phyloP scores from a whole-genome alignment of 176 grass and related monocot genomes.

The Oryza glaberrima region DNA sequence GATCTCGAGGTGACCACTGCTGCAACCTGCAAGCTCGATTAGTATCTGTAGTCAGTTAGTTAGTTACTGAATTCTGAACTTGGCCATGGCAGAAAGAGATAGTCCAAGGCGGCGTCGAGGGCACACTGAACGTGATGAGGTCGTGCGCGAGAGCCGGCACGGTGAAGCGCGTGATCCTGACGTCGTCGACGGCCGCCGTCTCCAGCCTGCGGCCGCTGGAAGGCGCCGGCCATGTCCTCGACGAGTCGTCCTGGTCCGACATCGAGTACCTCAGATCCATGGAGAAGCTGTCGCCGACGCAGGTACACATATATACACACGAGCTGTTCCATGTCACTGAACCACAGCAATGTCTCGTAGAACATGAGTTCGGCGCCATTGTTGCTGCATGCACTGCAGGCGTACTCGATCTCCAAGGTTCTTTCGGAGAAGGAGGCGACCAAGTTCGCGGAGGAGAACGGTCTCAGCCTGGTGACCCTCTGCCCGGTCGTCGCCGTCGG shows the following conservation, averaged over 20 bases:
- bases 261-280: constrained; percentile 39
- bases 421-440: constrained; percentile 42
- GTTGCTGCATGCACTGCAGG: constrained; percentile 15
- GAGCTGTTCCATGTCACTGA: too few species aligned
- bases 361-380: too few species aligned
- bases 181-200: constrained; percentile 56
- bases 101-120: constrained; percentile 43
- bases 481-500: constrained; percentile 40
- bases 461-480: constrained; percentile 42
- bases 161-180: constrained; percentile 62
- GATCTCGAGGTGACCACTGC: constrained; percentile 53
- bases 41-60: too few species aligned
- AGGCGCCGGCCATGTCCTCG: constrained; percentile 50
- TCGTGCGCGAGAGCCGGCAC: constrained; percentile 61
- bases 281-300: too few species aligned
- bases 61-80: too few species aligned
- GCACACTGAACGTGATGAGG: constrained; percentile 62
- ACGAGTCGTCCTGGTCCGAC: constrained; percentile 75
- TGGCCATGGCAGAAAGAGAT: constrained; percentile 49
- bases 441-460: constrained; percentile 31
- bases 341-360: too few species aligned
- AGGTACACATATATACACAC: too few species aligned
- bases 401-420: constrained; percentile 55
- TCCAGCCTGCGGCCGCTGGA: constrained; percentile 23
- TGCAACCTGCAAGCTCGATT: too few species aligned